These are phyloP conservation scores for Colletotrichum sp. DNA, from an alignment of 2,329 filamentous ascomycete species.

Conservation along the genomic window DNA sequence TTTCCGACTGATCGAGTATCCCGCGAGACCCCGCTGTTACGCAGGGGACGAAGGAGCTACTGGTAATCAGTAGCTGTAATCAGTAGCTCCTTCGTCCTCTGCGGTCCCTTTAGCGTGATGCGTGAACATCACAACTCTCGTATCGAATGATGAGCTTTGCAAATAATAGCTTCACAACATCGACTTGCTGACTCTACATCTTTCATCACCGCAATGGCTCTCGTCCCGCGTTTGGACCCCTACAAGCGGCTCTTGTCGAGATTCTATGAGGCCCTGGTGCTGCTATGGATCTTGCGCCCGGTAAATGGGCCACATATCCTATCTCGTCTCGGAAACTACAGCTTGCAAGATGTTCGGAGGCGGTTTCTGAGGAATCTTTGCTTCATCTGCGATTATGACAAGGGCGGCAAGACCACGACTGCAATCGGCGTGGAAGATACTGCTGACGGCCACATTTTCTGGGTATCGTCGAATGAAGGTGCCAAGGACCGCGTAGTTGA, in stretches of 20 bases:
- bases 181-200: not conserved
- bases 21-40: no score
- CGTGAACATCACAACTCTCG: no score
- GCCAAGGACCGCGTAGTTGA: not conserved
- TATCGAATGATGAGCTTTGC: no score
- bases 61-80: no score
- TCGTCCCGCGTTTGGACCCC: not conserved
- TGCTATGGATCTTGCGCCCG: not conserved
- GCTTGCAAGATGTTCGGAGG: not conserved
- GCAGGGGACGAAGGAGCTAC: no score
- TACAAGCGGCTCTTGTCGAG: not conserved
- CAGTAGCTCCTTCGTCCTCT: no score
- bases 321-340: not conserved
- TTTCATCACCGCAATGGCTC: not conserved
- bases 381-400: conserved; percentile 50
- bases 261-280: not conserved
- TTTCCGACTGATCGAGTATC: no score
- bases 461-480: conserved; percentile 46
- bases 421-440: conserved; percentile 46
- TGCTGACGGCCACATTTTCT: conserved; percentile 39
- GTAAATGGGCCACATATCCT: not conserved
- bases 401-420: conserved; percentile 50
- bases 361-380: conserved; percentile 45
- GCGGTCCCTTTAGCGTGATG: no score
- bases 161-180: not conserved